phyloP scores from a whole-genome alignment of 129 eudicot genomes.

The Helianthus tuberosus region DNA sequence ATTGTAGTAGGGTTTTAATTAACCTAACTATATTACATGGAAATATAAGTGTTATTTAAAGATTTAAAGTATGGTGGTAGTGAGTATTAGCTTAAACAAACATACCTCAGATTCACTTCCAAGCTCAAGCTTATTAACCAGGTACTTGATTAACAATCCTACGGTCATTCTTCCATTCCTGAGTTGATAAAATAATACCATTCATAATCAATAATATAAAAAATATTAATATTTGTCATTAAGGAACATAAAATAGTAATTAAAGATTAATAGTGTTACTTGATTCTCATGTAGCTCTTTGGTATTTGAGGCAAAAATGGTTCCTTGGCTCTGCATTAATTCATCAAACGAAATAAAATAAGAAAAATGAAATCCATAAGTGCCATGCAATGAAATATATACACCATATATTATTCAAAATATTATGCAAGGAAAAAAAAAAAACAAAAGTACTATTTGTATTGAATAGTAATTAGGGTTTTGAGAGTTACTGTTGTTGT shows the following conservation, averaged over 20 bases:
- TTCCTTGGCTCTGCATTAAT: conserved; percentile 66
- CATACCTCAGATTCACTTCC: conserved; percentile 89
- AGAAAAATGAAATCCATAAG: background rate
- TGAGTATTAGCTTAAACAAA: background rate
- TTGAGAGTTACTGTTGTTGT: conserved; percentile 60
- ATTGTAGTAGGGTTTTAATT: background rate
- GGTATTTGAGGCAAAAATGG: conserved; percentile 90
- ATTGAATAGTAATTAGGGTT: conserved; percentile 7
- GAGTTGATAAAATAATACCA: conserved; percentile 5
- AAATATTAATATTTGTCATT: background rate
- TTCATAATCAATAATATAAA: background rate
- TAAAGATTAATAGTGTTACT: conserved; percentile 38
- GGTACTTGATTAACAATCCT: conserved; percentile 72
- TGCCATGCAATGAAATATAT: conserved; percentile 5
- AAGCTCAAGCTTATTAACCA: conserved; percentile 82
- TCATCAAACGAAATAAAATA: conserved; percentile 8
- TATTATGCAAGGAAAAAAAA: background rate
- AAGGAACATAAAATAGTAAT: conserved; percentile 1
- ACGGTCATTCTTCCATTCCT: conserved; percentile 91
- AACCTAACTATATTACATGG: too few relatives aligned
- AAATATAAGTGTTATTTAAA: too few relatives aligned
- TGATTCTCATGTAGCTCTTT: conserved; percentile 82
- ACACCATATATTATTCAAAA: background rate
- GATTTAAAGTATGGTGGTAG: background rate
- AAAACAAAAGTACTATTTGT: background rate